Conservation (phyloP, 495 filamentous ascomycete species). For the Evansstolkia leycettana region DNA sequence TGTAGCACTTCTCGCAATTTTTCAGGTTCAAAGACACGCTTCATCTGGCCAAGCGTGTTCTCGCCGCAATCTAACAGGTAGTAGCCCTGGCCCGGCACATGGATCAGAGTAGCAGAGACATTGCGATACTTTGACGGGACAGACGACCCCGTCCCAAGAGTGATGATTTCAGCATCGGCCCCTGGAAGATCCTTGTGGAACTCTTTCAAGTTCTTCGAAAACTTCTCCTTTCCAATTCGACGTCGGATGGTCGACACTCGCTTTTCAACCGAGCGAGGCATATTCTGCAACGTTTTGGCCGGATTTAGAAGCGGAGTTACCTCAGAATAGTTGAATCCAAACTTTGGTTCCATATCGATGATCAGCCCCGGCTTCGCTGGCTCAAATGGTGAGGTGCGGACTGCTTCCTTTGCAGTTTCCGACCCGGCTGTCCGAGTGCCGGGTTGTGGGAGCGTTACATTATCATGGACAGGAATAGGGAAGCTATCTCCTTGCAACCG, state of each 20-base stretch:
- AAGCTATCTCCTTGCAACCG: constrained; percentile 59
- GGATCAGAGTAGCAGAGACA: constrained; percentile 75
- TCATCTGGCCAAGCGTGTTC: constrained; percentile 83
- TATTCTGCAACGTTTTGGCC: constrained; percentile 15
- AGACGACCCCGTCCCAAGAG: constrained; percentile 84
- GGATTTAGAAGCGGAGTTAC: constrained; percentile 44
- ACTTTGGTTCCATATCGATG: constrained; percentile 54
- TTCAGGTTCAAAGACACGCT: constrained; percentile 50
- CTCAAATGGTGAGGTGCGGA: constrained; percentile 12
- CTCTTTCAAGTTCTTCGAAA: constrained; percentile 13
- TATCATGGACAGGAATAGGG: constrained; percentile 47
- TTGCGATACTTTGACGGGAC: constrained; percentile 88
- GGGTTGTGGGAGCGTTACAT: constrained; percentile 27
- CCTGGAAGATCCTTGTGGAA: constrained; percentile 45
- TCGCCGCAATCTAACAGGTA: constrained; percentile 89
- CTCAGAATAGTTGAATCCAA: constrained; percentile 36
- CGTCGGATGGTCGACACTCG: constrained; percentile 17
- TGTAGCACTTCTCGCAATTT: constrained; percentile 56
- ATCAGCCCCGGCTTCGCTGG: constrained; percentile 36
- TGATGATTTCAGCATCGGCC: constrained; percentile 66
- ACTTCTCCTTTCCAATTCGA: constrained; percentile 15
- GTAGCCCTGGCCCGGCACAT: constrained; percentile 70
- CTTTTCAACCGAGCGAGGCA: constrained; percentile 31
- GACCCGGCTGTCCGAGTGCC: constrained; percentile 8
- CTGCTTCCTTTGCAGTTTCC: constrained; percentile 3